Evolutionary conservation across 1,284 basidiomycete species (phyloP), one percentile per base, ranked within the genome.

Genomic region (Ganoderma leucocontextum): DNA sequence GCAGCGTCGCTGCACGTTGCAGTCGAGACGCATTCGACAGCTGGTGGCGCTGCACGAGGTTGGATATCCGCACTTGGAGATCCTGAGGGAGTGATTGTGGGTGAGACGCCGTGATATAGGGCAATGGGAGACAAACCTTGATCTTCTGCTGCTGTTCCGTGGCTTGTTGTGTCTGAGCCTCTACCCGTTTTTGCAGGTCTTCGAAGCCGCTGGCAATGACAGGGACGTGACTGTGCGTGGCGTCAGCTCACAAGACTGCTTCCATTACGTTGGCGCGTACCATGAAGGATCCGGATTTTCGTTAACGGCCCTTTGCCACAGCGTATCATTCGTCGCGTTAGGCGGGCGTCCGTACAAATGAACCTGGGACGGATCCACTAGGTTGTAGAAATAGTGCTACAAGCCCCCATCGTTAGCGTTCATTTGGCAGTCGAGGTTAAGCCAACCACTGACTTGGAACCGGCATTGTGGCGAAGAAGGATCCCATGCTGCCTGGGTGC

Each of bases 321-420:
- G 77, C 7, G 85, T 84, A 52, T 95, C 93, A 70, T 94, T 92
- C 7, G 84, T 87, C 2, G 91, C 91, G 72, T 92, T 93, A 5
- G 83, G 77, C 8, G 95, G 95, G 38, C 94, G 87, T 6, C 89
- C 91, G 74, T 95, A 96, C 66, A 90, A 76, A 36, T 83, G 83
- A 2, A 93, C 87, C 73, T 92, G 87, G 2, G 83, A 83, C 0
- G 93, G 91, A 72, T 94, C 92, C 7, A 96, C 95, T 4, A 95
- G 83, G 75, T 96, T 96, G 79, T 96, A 96, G 77, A 95, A 96
- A 74, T 89, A 90, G 78, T 95, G 87, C 91, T 94, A 70, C 19
- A 62, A 10, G 29, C 2, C 12, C 59, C 8, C n/a, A 55, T 25
- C 39, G 13, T 44, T 22, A 60, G 52, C 10, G 12, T 52, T 39